These are phyloP conservation scores for Arthrinium puccinioides DNA, from an alignment of 2,329 filamentous ascomycete species.

Conservation along the genomic window DNA sequence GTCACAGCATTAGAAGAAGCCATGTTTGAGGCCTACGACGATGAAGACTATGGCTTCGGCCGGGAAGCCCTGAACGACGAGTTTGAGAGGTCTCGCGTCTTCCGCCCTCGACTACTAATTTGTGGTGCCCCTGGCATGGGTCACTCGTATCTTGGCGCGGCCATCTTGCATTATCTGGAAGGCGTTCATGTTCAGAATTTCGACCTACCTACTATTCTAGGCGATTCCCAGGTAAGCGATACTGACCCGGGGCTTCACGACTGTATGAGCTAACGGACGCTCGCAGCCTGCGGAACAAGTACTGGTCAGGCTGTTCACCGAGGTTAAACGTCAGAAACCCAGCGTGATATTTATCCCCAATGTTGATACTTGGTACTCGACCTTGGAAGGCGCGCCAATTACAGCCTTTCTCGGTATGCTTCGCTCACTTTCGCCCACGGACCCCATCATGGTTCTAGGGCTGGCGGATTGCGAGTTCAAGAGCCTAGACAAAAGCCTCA, in stretches of 20 bases:
- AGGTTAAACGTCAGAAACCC: constrained; percentile 89
- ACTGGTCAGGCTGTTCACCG: constrained; percentile 82
- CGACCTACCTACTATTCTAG: constrained; percentile 79
- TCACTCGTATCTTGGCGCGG: constrained; percentile 79
- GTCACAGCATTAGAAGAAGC: constrained; percentile 89
- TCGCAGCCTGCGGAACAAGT: constrained; percentile 72
- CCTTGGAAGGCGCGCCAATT: constrained; percentile 55
- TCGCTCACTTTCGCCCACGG: constrained; percentile 76
- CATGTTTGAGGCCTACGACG: constrained; percentile 79
- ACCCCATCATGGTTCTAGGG: constrained; percentile 83
- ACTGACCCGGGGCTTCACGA: neutral
- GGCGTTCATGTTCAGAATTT: constrained; percentile 92
- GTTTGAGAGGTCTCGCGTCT: constrained; percentile 83
- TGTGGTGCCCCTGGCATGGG: constrained; percentile 85
- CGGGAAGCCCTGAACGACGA: constrained; percentile 69
- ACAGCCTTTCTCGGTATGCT: constrained; percentile 80
- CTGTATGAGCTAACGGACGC: constrained; percentile 16
- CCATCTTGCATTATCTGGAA: constrained; percentile 84
- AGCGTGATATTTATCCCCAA: constrained; percentile 93
- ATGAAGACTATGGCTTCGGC: constrained; percentile 76
- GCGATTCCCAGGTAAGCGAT: constrained; percentile 64
- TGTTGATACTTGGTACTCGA: constrained; percentile 78
- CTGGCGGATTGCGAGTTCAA: constrained; percentile 66
- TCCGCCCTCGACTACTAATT: constrained; percentile 80
- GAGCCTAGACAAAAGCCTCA: constrained; percentile 54